These are phyloP conservation scores for Geosmithia flava DNA, from an alignment of 2,329 filamentous ascomycete species.

Conservation along the genomic window DNA sequence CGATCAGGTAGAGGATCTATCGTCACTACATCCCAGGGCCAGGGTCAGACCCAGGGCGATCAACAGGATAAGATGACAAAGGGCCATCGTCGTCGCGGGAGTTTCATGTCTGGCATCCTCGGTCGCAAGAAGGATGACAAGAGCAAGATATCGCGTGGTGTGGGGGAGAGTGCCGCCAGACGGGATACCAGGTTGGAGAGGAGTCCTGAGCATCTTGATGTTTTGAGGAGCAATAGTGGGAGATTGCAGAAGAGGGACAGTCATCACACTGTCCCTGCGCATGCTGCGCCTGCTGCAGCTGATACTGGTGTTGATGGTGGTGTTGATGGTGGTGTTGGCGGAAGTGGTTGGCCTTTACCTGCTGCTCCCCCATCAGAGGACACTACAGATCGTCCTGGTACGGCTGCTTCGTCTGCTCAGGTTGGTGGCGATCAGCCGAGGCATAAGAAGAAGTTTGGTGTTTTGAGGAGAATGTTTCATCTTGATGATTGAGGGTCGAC, in stretches of 20 bases:
- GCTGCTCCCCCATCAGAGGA: too few species aligned
- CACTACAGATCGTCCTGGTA: not conserved
- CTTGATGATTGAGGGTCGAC: slow-evolving; percentile 26
- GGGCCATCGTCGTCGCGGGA: slow-evolving; percentile 26
- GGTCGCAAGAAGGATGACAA: slow-evolving; percentile 44
- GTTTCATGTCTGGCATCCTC: slow-evolving; percentile 44
- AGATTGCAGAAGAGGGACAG: slow-evolving; percentile 14
- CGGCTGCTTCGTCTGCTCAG: too few species aligned
- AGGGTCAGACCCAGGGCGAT: too few species aligned
- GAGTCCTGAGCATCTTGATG: slow-evolving; percentile 37
- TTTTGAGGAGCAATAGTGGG: slow-evolving; percentile 19
- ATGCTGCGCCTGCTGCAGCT: not conserved
- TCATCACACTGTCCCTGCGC: slow-evolving; percentile 20
- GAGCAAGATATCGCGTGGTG: slow-evolving; percentile 41
- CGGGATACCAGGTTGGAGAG: slow-evolving; percentile 52
- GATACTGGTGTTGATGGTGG: not conserved
- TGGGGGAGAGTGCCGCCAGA: slow-evolving; percentile 44
- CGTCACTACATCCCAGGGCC: slow-evolving; percentile 5
- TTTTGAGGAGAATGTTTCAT: slow-evolving; percentile 52
- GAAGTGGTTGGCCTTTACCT: too few species aligned
- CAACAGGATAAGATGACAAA: slow-evolving; percentile 4
- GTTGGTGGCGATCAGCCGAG: slow-evolving; percentile 4
- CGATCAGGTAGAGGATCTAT: slow-evolving; percentile 28
- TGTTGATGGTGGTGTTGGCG: too few species aligned
- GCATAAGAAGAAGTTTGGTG: slow-evolving; percentile 55